Evolutionary conservation across 2,329 filamentous ascomycete genomes (phyloP).

Genomic region (Fusarium heterosporum): DNA sequence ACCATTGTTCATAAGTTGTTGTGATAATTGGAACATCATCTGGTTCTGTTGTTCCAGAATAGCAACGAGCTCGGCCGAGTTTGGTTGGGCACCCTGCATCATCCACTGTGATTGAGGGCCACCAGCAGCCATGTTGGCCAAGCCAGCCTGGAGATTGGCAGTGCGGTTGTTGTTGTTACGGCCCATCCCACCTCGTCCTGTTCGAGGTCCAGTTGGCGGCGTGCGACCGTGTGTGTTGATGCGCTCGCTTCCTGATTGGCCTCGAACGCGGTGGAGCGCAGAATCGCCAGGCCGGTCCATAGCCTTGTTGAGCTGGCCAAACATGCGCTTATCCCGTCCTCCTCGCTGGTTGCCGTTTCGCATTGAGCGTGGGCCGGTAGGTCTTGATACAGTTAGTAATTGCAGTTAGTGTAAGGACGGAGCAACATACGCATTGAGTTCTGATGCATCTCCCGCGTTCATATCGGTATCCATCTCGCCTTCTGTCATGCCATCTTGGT

Average conservation of each 20-base stretch:
- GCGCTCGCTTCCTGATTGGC: slow-evolving; percentile 77
- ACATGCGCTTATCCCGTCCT: slow-evolving; percentile 81
- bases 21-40: slow-evolving; percentile 82
- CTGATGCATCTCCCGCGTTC: slow-evolving; percentile 66
- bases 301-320: slow-evolving; percentile 85
- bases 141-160: slow-evolving; percentile 62
- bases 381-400: slow-evolving; percentile 69
- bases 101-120: slow-evolving; percentile 58
- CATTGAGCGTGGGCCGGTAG: slow-evolving; percentile 96
- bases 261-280: slow-evolving; percentile 83
- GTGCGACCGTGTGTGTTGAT: slow-evolving; percentile 83
- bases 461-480: slow-evolving; percentile 77
- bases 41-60: slow-evolving; percentile 90
- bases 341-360: slow-evolving; percentile 72
- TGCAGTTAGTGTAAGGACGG: not conserved
- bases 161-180: slow-evolving; percentile 63
- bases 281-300: slow-evolving; percentile 82
- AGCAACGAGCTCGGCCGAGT: slow-evolving; percentile 71
- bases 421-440: slow-evolving; percentile 69
- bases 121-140: slow-evolving; percentile 58
- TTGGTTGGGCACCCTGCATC: slow-evolving; percentile 60
- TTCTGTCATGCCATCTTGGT: slow-evolving; percentile 51
- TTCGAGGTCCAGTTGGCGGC: slow-evolving; percentile 77
- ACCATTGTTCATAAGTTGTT: slow-evolving; percentile 68
- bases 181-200: slow-evolving; percentile 62